Evolutionary conservation across 257 asterid species (phyloP), one percentile per base, ranked within the genome.

Genomic region (Lavandula angustifolia): DNA sequence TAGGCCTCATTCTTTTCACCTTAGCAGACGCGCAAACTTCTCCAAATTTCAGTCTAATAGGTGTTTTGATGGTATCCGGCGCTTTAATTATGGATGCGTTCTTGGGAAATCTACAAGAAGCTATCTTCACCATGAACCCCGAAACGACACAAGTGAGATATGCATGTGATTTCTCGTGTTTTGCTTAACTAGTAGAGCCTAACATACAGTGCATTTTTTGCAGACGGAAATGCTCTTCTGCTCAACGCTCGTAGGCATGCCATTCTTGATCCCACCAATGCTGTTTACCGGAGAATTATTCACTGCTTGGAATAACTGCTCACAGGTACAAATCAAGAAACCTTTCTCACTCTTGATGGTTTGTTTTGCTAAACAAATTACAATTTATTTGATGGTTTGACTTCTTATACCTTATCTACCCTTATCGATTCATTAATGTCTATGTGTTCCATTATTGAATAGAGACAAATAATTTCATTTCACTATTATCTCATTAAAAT

Each of bases 201-300:
- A 12, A 9, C 50, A 44, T 43, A 0, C 16, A 3, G 3, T 43
- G 14, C 48, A 43, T 33, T n/a, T 33, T n/a, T 59, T 37, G 46
- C 85, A 92, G 98, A 92, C 82, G 76, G 98, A 92, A 73, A 89
- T 92, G 98, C 92, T 92, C 33, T 92, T 86, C 69, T 92, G 98
- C 86, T 85, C 98, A 8, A 92, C 98, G 40, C 81, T 89, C 16
- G 98, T 92, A 4, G 98, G 98, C 66, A 82, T 92, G 85, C 98
- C 98, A n/a, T 80, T 92, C 87, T 78, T 92, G 84, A 79, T 92
- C 42, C 89, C 87, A 35, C 96, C 98, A 7, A 92, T 92, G 96
- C 60, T 92, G 54, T 47, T 92, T 22, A 92, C 96, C 0, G 98
- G 98, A 52, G 98, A 92, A 71, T 53, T 92, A 6, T 80, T 85